Evolutionary conservation across 805 yeast species (phyloP), one percentile per base, ranked within the genome.

Genomic region (Dipodascus albidus): DNA sequence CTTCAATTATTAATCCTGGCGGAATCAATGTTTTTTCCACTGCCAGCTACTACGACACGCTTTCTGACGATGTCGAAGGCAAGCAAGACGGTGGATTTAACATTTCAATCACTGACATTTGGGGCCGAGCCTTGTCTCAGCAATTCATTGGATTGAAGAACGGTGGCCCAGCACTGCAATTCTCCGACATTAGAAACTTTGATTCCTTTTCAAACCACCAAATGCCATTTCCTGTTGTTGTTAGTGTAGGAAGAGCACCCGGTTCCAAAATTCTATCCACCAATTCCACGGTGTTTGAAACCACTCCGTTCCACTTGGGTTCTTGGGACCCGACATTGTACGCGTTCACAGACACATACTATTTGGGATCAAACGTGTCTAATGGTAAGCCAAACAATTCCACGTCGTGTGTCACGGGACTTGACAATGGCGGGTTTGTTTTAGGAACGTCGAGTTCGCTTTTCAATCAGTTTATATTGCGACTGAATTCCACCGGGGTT

Each of bases 361-460:
- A 84, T 64, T 66, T 86, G 50, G 96, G 96, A 8, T 75, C 95
- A 0, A 67, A 75, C 21, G 75, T 84, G 35, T 61, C 73, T 23
- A 73, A 80, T 56, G 96, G 96, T 44, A 57, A 63, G 20, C 82
- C 87, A 8, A 61, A 62, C 3, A 60, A 65, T 17, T 67, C 67
- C 44, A 68, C 70, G 14, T 62, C 65, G 9, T 89, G 96, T 68
- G 68, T 78, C 54, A 76, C 70, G 1, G 90, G 91, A 1, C 82
- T 76, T 55, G 96, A 89, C 67, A 87, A 87, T 60, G 82, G 86
- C 4, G 95, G 96, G 3, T 89, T 80, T 63, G 70, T 86, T 31
- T 71, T 87, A 69, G 96, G 95, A 41, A 82, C 96, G 3, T 86
- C 96, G 1, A 84, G 95, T 1, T 75, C 91, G 1, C 68, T 88